A percentile compares a stretch with the other conserved stretches of the same genome.
Evolutionary conservation across 345 rosid species (phyloP).

Genomic region (Euclidium syriacum): DNA sequence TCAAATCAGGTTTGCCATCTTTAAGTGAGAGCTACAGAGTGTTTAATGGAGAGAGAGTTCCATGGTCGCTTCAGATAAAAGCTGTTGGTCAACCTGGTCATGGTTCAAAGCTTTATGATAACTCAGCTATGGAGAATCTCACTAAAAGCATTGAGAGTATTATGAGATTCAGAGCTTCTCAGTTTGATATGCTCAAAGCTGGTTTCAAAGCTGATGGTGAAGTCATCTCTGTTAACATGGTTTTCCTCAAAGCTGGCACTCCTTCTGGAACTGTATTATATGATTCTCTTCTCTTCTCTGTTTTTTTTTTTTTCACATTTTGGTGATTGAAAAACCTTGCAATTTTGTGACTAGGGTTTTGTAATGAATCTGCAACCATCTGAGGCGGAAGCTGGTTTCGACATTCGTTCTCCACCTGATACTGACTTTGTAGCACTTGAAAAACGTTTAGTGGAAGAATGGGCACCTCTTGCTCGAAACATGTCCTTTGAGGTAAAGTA

Average conservation of each 20-base stretch:
- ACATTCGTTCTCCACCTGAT: constrained; percentile 77
- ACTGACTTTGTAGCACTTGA: constrained; percentile 64
- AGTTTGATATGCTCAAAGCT: constrained; percentile 82
- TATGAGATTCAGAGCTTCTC: constrained; percentile 85
- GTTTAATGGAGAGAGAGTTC: constrained; percentile 74
- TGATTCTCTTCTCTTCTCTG: neutral
- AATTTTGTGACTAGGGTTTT: too few species aligned
- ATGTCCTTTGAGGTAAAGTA: constrained; percentile 94
- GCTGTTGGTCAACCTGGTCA: constrained; percentile 92
- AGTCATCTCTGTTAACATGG: constrained; percentile 81
- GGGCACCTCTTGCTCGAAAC: constrained; percentile 90
- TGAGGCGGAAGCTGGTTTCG: constrained; percentile 97
- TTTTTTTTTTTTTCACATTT: too few species aligned
- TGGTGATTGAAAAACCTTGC: too few species aligned
- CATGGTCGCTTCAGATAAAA: constrained; percentile 87
- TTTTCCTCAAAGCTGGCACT: constrained; percentile 82
- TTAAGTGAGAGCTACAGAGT: constrained; percentile 56
- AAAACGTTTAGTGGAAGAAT: constrained; percentile 84
- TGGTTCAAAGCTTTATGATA: constrained; percentile 89
- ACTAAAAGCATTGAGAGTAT: constrained; percentile 73
- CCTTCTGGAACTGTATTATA: constrained; percentile 89
- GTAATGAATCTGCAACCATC: constrained; percentile 98
- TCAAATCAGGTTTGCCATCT: constrained; percentile 80
- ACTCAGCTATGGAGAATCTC: constrained; percentile 88
- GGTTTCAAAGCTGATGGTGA: constrained; percentile 82